Percentiles rank a stretch among this genome's conserved stretches.
Conservation (phyloP, 768 basidiomycete species). For the Terana coerulea region DNA sequence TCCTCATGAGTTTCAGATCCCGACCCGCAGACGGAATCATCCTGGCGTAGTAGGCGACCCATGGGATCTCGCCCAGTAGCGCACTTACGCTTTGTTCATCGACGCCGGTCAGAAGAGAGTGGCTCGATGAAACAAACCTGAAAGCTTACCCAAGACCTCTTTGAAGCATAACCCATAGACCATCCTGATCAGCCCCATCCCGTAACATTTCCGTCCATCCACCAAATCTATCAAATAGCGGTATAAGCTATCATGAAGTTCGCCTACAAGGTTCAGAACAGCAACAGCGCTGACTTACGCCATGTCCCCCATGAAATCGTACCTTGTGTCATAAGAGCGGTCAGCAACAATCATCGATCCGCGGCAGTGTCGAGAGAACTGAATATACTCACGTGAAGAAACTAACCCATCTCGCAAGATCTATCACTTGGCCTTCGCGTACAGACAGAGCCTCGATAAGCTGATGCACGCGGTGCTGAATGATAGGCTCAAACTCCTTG, state of each 20-base stretch:
- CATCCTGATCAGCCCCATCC: constrained; percentile 32
- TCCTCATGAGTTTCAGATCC: background rate
- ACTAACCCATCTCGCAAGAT: constrained; percentile 21
- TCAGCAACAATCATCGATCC: too few species aligned
- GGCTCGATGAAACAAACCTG: background rate
- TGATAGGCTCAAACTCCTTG: constrained; percentile 23
- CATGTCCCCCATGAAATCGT: constrained; percentile 19
- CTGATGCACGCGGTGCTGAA: constrained; percentile 20
- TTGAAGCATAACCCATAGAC: constrained; percentile 42
- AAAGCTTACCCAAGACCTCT: constrained; percentile 38
- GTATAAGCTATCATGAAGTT: background rate
- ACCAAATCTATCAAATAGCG: constrained; percentile 30
- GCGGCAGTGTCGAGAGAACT: background rate
- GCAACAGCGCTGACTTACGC: constrained; percentile 4
- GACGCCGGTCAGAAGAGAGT: background rate
- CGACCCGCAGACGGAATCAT: background rate
- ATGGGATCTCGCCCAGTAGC: constrained; percentile 13
- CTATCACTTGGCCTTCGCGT: constrained; percentile 10
- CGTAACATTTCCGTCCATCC: constrained; percentile 38
- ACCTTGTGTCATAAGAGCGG: constrained; percentile 1
- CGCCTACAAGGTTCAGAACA: too few species aligned
- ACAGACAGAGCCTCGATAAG: constrained; percentile 18
- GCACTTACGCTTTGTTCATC: background rate
- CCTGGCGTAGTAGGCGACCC: constrained; percentile 7
- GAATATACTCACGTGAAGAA: constrained; percentile 23